Evolutionary conservation across 2,329 filamentous ascomycete genomes (phyloP), one percentile per base, ranked within the genome.

Genomic region (Chaetomium sp.): DNA sequence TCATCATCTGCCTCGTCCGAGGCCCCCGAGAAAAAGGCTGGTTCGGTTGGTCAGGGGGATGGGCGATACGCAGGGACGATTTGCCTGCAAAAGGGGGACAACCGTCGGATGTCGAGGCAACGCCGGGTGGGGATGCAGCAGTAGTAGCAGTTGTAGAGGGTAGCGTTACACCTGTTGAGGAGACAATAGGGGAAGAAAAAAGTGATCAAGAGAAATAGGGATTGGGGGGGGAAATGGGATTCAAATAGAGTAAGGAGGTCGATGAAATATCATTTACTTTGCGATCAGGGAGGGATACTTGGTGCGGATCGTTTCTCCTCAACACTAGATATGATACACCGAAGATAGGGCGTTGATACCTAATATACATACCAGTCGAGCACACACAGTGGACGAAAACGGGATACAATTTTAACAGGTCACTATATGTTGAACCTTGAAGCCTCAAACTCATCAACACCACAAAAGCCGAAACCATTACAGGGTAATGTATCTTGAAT

Each of bases 11-110:
- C 27, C 38, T 75, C 4, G 64, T 62, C 2, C 64, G 72, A 5
- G 74, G 73, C 0, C 74, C 74, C 6, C 68, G 69, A 10, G 73
- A 76, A 55, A 71, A 61, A 0, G 64, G 70, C 1, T 75, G 73
- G 74, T 19, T 75, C 5, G 74, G 74, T 3, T 76, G 74, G 74
- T 66, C 63, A 6, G 72, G 72, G 8, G 73, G 73, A 0, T 76
- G 74, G 74, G 60, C 63, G 6, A 64, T 73, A 19, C 55, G 64
- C 1, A 63, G 64, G 19, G 65, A 66, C 37, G 63, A 64, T 32
- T 43, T 45, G 9, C 43, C 14, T 32, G 42, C 33, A 14, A 8
- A 45, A 45, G 42, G 10, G 14, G 8, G 19, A 6, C 14, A 46
- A 33, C n/a, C n/a, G n/a, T 35, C 44, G 4, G 5, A 35, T 46